These are phyloP conservation scores for Nothopassalora personata DNA, from an alignment of 2,329 filamentous ascomycete genomes.

Conservation along the genomic window DNA sequence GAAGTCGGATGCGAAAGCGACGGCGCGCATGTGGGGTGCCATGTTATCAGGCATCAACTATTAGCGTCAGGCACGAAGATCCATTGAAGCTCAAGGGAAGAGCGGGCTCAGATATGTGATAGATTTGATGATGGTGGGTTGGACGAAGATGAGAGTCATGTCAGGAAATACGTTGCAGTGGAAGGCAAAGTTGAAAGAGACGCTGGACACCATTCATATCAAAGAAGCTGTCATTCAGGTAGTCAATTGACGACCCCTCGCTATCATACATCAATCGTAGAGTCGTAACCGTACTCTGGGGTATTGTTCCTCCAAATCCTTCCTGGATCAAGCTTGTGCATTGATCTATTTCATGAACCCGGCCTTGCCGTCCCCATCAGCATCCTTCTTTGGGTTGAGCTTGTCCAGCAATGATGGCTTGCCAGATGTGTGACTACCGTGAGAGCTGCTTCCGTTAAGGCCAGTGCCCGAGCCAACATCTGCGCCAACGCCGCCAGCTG, in stretches of 20 bases:
- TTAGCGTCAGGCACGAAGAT: too few relatives aligned
- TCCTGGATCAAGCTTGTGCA: background rate
- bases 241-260: background rate
- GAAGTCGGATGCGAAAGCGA: too few relatives aligned
- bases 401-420: constrained; percentile 50
- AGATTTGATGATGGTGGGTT: too few relatives aligned
- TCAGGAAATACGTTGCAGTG: too few relatives aligned
- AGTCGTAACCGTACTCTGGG: background rate
- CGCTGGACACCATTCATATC: too few relatives aligned
- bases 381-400: constrained; percentile 51
- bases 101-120: too few relatives aligned
- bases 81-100: too few relatives aligned
- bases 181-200: too few relatives aligned
- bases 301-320: background rate
- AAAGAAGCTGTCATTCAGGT: background rate
- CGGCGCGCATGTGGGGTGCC: too few relatives aligned
- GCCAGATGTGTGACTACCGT: background rate
- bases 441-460: background rate
- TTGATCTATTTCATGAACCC: constrained; percentile 34
- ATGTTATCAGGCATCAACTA: too few relatives aligned
- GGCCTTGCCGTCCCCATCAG: constrained; percentile 52
- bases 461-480: background rate
- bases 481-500: background rate
- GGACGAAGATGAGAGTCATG: too few relatives aligned
- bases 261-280: background rate